Evolutionary conservation across 306 rosid species (phyloP).

Genomic region (Cucurbita pepo): DNA sequence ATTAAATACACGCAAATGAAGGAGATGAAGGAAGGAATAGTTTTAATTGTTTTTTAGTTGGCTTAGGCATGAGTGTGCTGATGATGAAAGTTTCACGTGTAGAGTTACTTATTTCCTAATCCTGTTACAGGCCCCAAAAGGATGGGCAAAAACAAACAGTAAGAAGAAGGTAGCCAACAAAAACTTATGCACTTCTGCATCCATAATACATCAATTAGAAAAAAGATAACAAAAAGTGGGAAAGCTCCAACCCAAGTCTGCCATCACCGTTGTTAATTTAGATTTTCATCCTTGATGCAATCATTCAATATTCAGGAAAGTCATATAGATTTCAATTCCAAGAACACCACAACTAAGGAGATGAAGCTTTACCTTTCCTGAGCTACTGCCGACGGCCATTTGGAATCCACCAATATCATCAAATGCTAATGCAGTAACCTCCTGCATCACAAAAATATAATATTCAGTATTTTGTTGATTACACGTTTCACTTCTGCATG

Average conservation of each 20-base stretch:
- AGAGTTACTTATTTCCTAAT: neutral
- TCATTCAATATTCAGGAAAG: neutral
- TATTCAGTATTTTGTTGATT: neutral
- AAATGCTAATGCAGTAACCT: slow-evolving; percentile 79
- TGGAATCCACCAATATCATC: slow-evolving; percentile 58
- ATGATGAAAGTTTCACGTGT: neutral
- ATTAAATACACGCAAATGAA: neutral
- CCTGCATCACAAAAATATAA: slow-evolving; percentile 29
- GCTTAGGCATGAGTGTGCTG: neutral
- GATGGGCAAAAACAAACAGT: neutral
- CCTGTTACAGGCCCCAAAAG: neutral
- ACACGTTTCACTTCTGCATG: neutral
- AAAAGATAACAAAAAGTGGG: neutral
- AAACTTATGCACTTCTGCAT: neutral
- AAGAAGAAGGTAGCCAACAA: neutral
- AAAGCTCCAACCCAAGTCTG: neutral
- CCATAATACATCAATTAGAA: neutral
- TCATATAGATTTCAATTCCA: neutral
- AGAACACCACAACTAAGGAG: neutral
- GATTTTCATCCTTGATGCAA: neutral
- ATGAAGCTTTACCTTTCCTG: slow-evolving; percentile 56
- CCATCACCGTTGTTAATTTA: neutral
- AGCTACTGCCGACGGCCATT: slow-evolving; percentile 94
- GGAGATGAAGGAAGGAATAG: neutral
- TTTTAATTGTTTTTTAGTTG: neutral